Evolutionary conservation across 1,284 basidiomycete species (phyloP).

Genomic region (Pulchroboletus neoregius): DNA sequence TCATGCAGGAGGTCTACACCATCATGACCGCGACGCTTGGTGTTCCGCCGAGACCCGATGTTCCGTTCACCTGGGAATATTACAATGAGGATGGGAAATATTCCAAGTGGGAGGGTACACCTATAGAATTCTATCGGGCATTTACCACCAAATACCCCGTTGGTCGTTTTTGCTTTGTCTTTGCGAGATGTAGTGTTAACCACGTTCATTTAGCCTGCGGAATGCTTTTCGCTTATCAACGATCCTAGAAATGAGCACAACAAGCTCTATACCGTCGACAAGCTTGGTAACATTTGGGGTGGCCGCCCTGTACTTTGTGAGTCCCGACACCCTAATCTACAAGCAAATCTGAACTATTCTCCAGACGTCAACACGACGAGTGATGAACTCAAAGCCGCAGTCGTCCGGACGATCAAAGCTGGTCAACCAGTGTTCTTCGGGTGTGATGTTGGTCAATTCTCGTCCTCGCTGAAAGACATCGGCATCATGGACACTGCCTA

Average conservation of each 20-base stretch:
- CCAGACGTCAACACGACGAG: slow-evolving; percentile 88
- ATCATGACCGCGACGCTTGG: slow-evolving; percentile 85
- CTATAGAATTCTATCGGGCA: slow-evolving; percentile 73
- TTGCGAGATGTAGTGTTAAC: slow-evolving; percentile 6
- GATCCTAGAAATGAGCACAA: slow-evolving; percentile 85
- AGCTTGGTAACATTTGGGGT: slow-evolving; percentile 90
- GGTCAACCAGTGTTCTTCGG: slow-evolving; percentile 94
- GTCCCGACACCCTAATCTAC: slow-evolving; percentile 25
- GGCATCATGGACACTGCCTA: slow-evolving; percentile 88
- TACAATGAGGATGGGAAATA: slow-evolving; percentile 80
- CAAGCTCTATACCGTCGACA: slow-evolving; percentile 89
- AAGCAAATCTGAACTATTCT: slow-evolving; percentile 4
- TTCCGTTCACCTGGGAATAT: slow-evolving; percentile 84
- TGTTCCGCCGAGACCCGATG: slow-evolving; percentile 71
- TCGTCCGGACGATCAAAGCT: slow-evolving; percentile 84
- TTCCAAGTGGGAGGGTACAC: slow-evolving; percentile 74
- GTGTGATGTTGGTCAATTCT: slow-evolving; percentile 83
- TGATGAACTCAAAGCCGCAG: slow-evolving; percentile 74
- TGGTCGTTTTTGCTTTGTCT: slow-evolving; percentile 26
- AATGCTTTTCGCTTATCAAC: slow-evolving; percentile 90
- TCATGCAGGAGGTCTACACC: slow-evolving; percentile 84
- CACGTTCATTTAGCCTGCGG: slow-evolving; percentile 42
- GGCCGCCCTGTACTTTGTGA: slow-evolving; percentile 78
- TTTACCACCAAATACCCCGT: slow-evolving; percentile 60
- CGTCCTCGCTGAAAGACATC: slow-evolving; percentile 58